Evolutionary conservation across 2,329 filamentous ascomycete species (phyloP).

Genomic region (Colletotrichum lindemuthianum): DNA sequence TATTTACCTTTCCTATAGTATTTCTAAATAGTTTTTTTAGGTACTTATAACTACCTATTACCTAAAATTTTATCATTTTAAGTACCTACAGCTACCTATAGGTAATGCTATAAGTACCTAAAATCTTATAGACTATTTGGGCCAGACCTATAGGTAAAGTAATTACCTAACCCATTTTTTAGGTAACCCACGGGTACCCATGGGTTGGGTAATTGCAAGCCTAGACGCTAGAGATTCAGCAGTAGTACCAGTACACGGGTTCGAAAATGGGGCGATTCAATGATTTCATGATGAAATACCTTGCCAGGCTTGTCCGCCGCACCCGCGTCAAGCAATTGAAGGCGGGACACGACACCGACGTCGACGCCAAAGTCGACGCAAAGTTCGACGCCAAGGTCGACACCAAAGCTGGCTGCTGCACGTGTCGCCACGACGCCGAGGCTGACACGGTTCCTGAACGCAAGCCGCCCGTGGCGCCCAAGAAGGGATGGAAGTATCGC

Average conservation of each 20-base stretch:
- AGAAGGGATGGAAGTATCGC: conserved; percentile 14
- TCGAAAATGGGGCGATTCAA: conserved; percentile 15
- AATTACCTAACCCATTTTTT: too few species aligned
- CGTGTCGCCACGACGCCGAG: not conserved
- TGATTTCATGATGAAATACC: not conserved
- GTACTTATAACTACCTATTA: too few species aligned
- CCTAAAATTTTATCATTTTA: too few species aligned
- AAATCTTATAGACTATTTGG: too few species aligned
- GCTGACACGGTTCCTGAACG: not conserved
- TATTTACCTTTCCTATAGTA: too few species aligned
- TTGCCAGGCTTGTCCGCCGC: conserved; percentile 1
- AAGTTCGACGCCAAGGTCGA: not conserved
- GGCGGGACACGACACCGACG: not conserved
- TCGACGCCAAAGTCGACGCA: not conserved
- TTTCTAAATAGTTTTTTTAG: too few species aligned
- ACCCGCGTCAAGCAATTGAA: conserved; percentile 11
- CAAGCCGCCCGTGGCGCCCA: not conserved
- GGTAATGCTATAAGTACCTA: too few species aligned
- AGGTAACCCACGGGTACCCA: too few species aligned
- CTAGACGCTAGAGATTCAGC: not conserved
- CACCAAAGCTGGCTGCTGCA: conserved; percentile 7
- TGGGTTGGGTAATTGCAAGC: too few species aligned
- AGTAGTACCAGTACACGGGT: not conserved
- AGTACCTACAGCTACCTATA: too few species aligned
- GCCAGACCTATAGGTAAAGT: too few species aligned